Base-by-base conservation (phyloP, 2,329 filamentous ascomycete genomes). In the Boeremia lycopersici region DNA sequence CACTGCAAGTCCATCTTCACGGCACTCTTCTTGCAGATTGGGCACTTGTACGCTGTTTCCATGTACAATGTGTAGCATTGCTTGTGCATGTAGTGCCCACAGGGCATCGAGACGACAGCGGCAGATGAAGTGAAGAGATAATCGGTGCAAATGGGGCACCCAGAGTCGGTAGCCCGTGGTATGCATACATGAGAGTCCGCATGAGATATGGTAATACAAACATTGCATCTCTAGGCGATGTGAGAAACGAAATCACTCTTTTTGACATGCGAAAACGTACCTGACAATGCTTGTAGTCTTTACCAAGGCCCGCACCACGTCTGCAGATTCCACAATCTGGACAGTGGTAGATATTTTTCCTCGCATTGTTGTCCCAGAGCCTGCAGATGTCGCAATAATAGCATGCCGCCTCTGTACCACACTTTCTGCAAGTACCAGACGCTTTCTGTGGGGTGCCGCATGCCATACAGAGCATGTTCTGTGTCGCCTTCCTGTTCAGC, bases 241-340 rank as follows among this genome's bases (percentile, higher is more conserved):
- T 54, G n/a, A 54, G 35, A 46, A 30, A 7, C 8, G 8, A 2
- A 7, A 23, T 4, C 12, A 15, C 8, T 15, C n/a, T 11, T 77
- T n/a, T 2, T 12, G 23, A 2, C 12, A n/a, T 25, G 17, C 42
- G 1, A 10, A 45, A 10, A 35, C 48, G 74, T 78, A 93, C 91
- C 85, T 96, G 96, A 89, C 95, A 99, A 76, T 99, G 95, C 69
- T 96, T 93, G 73, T 96, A 99, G 72, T 99, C 95, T 72, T 96
- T 98, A 4, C 95, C 93, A 28, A 99, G 79, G 1, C 95, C 95
- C 73, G 91, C 86, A 1, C 95, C 95, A 53, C 93, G 88, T 54
- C 95, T 85, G 72, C 95, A 99, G 57, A 99, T 96, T 4, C 95
- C 95, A 74, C 95, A 99, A 69, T 98, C 95, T 68, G 87, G 85